Evolutionary conservation across 495 filamentous ascomycete species (phyloP).

Genomic region (Daldinia childiae): DNA sequence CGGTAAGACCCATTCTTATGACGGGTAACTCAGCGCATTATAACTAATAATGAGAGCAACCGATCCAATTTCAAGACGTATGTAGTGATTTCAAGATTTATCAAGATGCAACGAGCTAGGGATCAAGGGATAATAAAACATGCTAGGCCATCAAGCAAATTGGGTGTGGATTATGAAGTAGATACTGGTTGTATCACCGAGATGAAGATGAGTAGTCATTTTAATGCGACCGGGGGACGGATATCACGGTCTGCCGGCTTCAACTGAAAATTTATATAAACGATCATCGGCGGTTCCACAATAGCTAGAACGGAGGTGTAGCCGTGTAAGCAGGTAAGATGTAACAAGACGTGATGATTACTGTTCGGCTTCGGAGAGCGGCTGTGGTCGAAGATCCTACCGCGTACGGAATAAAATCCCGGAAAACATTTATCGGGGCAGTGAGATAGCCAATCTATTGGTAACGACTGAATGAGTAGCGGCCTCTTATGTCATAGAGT

Average conservation of each 20-base stretch:
- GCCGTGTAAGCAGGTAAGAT: conserved; percentile 1
- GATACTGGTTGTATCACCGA: not conserved
- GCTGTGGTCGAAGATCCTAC: conserved; percentile 30
- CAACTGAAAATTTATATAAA: conserved; percentile 25
- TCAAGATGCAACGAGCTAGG: not conserved
- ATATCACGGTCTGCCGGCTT: not conserved
- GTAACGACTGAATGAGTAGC: not conserved
- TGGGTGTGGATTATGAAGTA: not conserved
- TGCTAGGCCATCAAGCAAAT: not conserved
- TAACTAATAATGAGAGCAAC: too few relatives aligned
- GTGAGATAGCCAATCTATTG: not conserved
- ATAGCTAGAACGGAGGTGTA: not conserved
- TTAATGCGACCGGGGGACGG: conserved; percentile 1
- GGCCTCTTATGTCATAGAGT: too few relatives aligned
- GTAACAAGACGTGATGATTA: conserved; percentile 10
- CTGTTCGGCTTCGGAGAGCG: conserved; percentile 20
- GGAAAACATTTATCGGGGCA: conserved; percentile 1
- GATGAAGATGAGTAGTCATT: not conserved
- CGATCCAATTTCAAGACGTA: not conserved
- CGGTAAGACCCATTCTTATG: too few relatives aligned
- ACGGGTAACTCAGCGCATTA: too few relatives aligned
- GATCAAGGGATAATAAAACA: not conserved
- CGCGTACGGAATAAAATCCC: conserved; percentile 2
- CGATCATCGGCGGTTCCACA: conserved; percentile 19
- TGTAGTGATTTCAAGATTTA: too few relatives aligned